Percentiles rank a stretch among this genome's conserved stretches.
Evolutionary conservation across 495 filamentous ascomycete species (phyloP).

Genomic region (Arthonia radiata): DNA sequence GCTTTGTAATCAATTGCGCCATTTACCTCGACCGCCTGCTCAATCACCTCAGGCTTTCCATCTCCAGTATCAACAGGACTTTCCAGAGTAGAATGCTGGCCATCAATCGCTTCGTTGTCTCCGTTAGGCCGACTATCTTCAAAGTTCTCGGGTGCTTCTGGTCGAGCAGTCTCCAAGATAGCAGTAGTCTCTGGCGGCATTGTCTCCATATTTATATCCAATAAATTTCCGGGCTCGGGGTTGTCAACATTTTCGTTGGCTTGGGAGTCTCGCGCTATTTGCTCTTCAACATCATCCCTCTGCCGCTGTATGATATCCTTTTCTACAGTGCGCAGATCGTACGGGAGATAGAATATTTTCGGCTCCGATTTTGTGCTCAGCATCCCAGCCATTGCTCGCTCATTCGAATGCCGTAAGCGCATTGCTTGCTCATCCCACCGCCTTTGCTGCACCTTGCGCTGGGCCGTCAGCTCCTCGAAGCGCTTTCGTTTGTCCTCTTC

Average conservation of each 20-base stretch:
- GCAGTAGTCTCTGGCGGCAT: conserved; percentile 7
- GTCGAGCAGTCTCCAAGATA: conserved; percentile 11
- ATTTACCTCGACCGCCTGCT: conserved; percentile 2
- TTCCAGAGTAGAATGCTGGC: conserved; percentile 1
- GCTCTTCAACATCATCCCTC: conserved; percentile 1
- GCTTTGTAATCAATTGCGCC: conserved; percentile 2
- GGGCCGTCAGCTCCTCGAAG: conserved; percentile 30
- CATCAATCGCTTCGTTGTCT: conserved; percentile 5
- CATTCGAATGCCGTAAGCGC: conserved; percentile 45
- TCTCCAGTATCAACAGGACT: background rate
- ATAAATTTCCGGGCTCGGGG: no score
- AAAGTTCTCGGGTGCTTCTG: conserved; percentile 5
- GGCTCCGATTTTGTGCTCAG: conserved; percentile 52
- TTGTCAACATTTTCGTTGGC: no score
- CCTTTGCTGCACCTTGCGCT: conserved; percentile 43
- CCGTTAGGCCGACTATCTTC: conserved; percentile 2
- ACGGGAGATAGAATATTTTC: conserved; percentile 36
- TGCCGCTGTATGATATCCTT: conserved; percentile 1
- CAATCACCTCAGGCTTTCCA: conserved; percentile 4
- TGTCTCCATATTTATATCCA: conserved; percentile 27
- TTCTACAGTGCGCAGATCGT: background rate
- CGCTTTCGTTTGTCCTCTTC: conserved; percentile 41
- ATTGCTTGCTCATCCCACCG: conserved; percentile 62
- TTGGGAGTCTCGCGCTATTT: no score
- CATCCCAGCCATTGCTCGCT: conserved; percentile 49